A percentile compares a stretch with the other conserved stretches of the same genome.
Evolutionary conservation across 2,329 filamentous ascomycete species (phyloP).

Genomic region (Blastomyces emzantsi): DNA sequence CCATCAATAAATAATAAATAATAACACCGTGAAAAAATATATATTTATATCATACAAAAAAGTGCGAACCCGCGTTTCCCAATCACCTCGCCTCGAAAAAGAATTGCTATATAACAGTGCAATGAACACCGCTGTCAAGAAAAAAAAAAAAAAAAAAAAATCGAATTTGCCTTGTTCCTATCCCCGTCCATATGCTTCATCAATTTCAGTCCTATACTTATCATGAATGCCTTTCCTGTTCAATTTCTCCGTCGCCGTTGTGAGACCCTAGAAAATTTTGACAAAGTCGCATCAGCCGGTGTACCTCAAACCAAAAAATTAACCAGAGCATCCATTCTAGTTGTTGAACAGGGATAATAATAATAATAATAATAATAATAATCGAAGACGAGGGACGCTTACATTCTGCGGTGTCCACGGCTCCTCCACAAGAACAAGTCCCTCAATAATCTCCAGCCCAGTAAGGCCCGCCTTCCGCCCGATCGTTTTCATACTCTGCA

Average conservation of each 20-base stretch:
- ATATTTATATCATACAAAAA: no score
- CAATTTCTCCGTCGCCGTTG: slow-evolving; percentile 6
- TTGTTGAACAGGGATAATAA: neutral
- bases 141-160: neutral
- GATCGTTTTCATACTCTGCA: slow-evolving; percentile 32
- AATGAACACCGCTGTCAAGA: neutral
- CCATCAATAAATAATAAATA: no score
- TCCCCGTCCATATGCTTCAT: neutral
- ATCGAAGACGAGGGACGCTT: slow-evolving; percentile 32
- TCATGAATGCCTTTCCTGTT: slow-evolving; percentile 5
- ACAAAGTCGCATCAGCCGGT: neutral
- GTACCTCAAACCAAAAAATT: neutral
- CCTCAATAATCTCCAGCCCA: slow-evolving; percentile 35
- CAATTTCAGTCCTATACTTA: slow-evolving; percentile 6
- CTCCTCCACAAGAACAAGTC: slow-evolving; percentile 36
- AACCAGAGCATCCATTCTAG: no score
- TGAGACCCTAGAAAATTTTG: slow-evolving; percentile 2
- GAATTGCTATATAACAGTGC: slow-evolving; percentile 24
- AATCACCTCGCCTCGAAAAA: no score
- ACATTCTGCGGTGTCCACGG: slow-evolving; percentile 43
- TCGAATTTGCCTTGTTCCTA: neutral
- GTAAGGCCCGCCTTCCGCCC: slow-evolving; percentile 28
- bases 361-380: neutral
- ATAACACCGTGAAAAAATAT: no score
- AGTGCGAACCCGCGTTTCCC: no score